Conservation (phyloP, 768 basidiomycete species). For the Nidularia pulvinata region DNA sequence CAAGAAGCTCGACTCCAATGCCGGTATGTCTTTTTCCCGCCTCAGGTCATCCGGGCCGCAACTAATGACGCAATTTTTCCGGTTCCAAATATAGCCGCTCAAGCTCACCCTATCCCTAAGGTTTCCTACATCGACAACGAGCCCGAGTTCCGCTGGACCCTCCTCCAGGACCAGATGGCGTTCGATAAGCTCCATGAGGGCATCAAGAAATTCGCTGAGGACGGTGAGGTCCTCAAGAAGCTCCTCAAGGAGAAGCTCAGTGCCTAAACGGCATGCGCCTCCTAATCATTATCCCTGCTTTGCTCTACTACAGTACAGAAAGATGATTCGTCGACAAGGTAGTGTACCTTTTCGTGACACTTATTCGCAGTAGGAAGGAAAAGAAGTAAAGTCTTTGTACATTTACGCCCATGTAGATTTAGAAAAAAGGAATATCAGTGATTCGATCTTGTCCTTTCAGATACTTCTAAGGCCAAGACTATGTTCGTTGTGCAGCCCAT, state of each 20-base stretch:
- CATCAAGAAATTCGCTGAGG: constrained; percentile 98
- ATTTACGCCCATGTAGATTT: too few relatives aligned
- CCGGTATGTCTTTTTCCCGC: constrained; percentile 40
- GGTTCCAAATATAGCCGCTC: constrained; percentile 34
- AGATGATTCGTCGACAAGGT: not conserved
- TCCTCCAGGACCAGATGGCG: constrained; percentile 96
- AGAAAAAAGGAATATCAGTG: too few relatives aligned
- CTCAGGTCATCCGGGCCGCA: constrained; percentile 1
- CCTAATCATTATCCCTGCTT: not conserved
- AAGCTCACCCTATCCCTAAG: constrained; percentile 69
- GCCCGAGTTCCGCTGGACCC: constrained; percentile 93
- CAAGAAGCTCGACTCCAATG: constrained; percentile 74
- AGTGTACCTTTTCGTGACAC: too few relatives aligned
- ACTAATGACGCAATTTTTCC: constrained; percentile 2
- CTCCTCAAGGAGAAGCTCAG: constrained; percentile 71
- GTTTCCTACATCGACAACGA: constrained; percentile 90
- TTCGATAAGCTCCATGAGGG: constrained; percentile 99
- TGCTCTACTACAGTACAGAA: not conserved
- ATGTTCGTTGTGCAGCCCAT: too few relatives aligned
- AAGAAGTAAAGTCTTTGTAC: too few relatives aligned
- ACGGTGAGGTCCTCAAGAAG: constrained; percentile 86
- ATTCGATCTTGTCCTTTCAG: too few relatives aligned
- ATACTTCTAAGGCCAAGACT: too few relatives aligned
- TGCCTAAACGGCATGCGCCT: constrained; percentile 26
- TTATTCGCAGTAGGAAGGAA: too few relatives aligned